Base-by-base conservation (phyloP, 2,329 filamentous ascomycete genomes). In the Didymellaceae sp. region DNA sequence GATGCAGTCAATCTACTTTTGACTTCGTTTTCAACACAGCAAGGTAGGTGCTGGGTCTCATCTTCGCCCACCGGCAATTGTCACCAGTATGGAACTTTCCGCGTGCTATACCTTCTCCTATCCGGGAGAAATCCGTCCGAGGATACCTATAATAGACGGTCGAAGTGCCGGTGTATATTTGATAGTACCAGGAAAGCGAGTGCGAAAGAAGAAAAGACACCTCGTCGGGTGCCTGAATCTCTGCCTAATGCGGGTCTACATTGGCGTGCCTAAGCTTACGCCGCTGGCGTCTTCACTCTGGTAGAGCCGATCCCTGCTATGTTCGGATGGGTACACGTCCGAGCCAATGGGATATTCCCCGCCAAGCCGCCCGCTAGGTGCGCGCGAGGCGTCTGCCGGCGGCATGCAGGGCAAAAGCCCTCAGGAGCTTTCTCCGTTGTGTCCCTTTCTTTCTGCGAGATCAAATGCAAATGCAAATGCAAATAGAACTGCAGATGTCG, bases 291-390 rank as follows among this genome's bases (percentile, higher is more conserved):
- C 10, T 14, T 10, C 28, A 21, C 35, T 20, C 9, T 31, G 20
- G 41, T 41, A 41, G 18, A 14, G 32, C 16, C 16, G 43, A 39
- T 45, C 35, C 16, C 37, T 41, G 30, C 42, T 17, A 18, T 13
- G 5, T 22, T 38, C 31, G 48, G 35, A 41, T 16, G 24, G 34
- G 0, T 10, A 5, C 6, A 6, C 5, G 8, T 16, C 34, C 48
- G 41, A 24, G 35, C 48, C 48, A 51, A 45, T 45, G 11, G 37
- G 37, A 41, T 14, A 13, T 11, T 32, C 31, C 4, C 13, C 41
- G 16, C 30, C 2, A 21, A 34, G 33, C 24, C 41, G 5, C 18
- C 42, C 11, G 18, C 24, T 28, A 31, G 14, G 9, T n/a, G 22
- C 20, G n/a, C 22, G 34, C 39, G 22, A 30, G 47, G 37, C 30